Evolutionary conservation across 2,329 filamentous ascomycete species (phyloP), one percentile per base, ranked within the genome.

Genomic region (Penicillium polonicum): DNA sequence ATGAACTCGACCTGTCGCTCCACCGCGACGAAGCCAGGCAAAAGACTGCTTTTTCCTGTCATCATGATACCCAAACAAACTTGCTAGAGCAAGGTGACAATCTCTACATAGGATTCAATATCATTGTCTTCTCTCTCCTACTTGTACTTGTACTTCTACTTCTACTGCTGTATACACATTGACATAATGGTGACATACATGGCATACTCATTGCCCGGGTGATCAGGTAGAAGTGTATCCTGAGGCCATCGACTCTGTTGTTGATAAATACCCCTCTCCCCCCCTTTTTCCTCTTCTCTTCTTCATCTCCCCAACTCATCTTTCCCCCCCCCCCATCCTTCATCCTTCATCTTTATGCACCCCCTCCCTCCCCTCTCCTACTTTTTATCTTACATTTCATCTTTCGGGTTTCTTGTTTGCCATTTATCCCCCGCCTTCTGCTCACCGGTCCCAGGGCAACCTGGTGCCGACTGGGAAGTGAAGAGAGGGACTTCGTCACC

Each of bases 61-160:
- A 36, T 52, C 50, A 52, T 52, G 50, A 52, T 52, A 52, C 50
- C 50, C 50, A 52, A 35, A 54, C 35, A 27, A 49, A 55, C 29
- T 55, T 49, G 52, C 52, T 48, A 27, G 52, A 42, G 52, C 52
- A 49, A 55, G 44, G 52, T 55, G 52, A 35, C 52, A 52, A 45
- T 33, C 31, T 51, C 41, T 48, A 53, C 25, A 53, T 53, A 55
- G 52, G 35, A 55, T 55, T 19, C 52, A 48, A 48, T 41, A 48
- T 36, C 45, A 48, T 48, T 36, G 31, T 36, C 21, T 25, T 48
- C 45, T n/a, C 44, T 48, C 10, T 48, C 23, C 29, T 35, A 35
- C 29, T 35, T 33, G 12, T 31, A 7, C 10, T 23, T 17, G 2
- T 44, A 17, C 33, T 35, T 35, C 31, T 44, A 17, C 33, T 35